A percentile compares a stretch with the other conserved stretches of the same genome.
phyloP scores from a whole-genome alignment of 2,329 filamentous ascomycete genomes.

The Westerdykella aurantiaca region DNA sequence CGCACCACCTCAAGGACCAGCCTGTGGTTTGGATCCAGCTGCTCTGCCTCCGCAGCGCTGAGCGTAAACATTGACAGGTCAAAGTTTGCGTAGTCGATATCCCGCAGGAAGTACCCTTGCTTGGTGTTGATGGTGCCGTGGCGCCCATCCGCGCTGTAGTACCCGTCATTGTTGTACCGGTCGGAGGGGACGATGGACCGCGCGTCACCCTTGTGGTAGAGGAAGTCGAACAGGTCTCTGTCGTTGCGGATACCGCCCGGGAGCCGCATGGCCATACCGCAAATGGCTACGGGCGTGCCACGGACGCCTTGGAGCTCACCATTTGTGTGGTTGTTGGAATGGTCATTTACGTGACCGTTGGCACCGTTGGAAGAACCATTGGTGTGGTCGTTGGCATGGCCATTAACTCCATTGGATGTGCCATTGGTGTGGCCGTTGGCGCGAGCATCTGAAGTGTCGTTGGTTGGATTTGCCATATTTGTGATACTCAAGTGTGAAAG shows the following conservation, averaged over 20 bases:
- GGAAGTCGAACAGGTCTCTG: conserved; percentile 29
- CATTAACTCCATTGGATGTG: too few relatives aligned
- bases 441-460: too few relatives aligned
- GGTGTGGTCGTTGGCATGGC: too few relatives aligned
- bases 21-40: conserved; percentile 32
- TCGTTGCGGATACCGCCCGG: conserved; percentile 10
- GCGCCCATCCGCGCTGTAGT: conserved; percentile 14
- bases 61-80: conserved; percentile 30
- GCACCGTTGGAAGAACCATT: too few relatives aligned
- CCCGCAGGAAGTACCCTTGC: conserved; percentile 18
- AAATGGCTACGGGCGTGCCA: conserved; percentile 16
- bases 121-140: conserved; percentile 9
- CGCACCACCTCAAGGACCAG: conserved; percentile 24
- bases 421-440: too few relatives aligned
- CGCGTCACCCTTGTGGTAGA: conserved; percentile 6
- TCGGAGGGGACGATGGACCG: conserved; percentile 10
- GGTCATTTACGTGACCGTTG: too few relatives aligned
- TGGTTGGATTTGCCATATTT: too few relatives aligned
- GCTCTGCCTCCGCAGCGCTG: conserved; percentile 20
- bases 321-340: too few relatives aligned
- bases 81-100: conserved; percentile 17
- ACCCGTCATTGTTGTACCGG: too few relatives aligned
- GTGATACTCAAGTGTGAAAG: too few relatives aligned
- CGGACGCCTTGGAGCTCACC: too few relatives aligned
- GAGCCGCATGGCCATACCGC: conserved; percentile 20